Evolutionary conservation across 257 asterid genomes (phyloP).

Genomic region (Penstemon davidsonii): DNA sequence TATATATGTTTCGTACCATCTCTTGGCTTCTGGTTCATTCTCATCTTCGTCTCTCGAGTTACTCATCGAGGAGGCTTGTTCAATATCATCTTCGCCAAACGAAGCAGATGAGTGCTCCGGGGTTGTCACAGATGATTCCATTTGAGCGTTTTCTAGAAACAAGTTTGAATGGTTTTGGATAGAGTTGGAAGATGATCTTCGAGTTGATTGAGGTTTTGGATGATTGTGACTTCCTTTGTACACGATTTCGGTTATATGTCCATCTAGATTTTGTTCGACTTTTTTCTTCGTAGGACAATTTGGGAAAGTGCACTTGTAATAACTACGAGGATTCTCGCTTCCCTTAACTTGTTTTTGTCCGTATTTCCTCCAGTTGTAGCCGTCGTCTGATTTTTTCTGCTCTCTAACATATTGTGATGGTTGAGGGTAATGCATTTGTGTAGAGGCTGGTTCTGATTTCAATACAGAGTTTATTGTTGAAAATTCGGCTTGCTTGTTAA

Average conservation of each 20-base stretch:
- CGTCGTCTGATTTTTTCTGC: constrained; percentile 77
- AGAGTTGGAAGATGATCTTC: constrained; percentile 62
- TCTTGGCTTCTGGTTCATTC: constrained; percentile 74
- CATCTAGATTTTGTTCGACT: constrained; percentile 74
- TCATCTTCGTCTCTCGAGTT: constrained; percentile 71
- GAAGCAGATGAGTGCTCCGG: constrained; percentile 79
- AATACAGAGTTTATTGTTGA: constrained; percentile 24
- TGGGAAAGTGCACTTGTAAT: constrained; percentile 76
- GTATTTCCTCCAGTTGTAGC: constrained; percentile 86
- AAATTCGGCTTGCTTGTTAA: constrained; percentile 35
- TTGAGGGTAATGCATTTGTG: background rate
- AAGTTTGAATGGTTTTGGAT: constrained; percentile 24
- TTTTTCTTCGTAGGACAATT: constrained; percentile 90
- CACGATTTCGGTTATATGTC: constrained; percentile 83
- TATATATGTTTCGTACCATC: constrained; percentile 52
- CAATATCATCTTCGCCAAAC: constrained; percentile 79
- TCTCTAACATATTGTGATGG: constrained; percentile 44
- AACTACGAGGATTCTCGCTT: constrained; percentile 86
- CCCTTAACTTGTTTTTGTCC: constrained; percentile 90
- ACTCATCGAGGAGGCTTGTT: constrained; percentile 69
- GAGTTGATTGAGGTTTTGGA: constrained; percentile 81
- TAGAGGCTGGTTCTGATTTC: constrained; percentile 39
- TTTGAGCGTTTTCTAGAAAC: constrained; percentile 40
- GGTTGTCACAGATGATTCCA: constrained; percentile 35
- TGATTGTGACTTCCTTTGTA: constrained; percentile 91